Percentiles rank a stretch among this genome's conserved stretches.
Conservation (phyloP, 345 rosid genomes). For the Corchorus capsularis region DNA sequence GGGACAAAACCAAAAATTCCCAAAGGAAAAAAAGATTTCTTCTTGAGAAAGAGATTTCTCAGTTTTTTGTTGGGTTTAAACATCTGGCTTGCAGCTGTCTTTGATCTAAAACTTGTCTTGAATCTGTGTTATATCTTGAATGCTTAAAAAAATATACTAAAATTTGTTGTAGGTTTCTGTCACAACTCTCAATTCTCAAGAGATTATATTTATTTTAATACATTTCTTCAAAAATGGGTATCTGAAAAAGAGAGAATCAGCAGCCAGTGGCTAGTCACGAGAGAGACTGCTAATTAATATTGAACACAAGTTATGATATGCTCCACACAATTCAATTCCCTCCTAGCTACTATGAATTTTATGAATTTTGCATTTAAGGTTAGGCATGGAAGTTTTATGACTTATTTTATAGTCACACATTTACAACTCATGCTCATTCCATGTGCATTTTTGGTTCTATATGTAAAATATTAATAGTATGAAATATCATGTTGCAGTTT, state of each 20-base stretch:
- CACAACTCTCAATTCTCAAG: no score
- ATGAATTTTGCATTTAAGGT: slow-evolving; percentile 5
- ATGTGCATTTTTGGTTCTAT: not conserved
- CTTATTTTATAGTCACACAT: not conserved
- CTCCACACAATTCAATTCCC: not conserved
- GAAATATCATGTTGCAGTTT: no score
- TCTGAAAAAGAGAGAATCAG: not conserved
- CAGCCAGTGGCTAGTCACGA: slow-evolving; percentile 3
- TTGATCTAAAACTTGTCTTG: not conserved
- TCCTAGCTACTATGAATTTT: not conserved
- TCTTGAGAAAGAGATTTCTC: not conserved
- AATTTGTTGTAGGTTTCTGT: not conserved
- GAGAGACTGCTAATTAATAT: not conserved
- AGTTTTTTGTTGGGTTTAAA: not conserved
- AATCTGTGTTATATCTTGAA: not conserved
- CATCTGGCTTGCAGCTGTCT: not conserved
- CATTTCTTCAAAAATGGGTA: not conserved
- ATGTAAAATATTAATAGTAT: no score
- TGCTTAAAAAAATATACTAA: not conserved
- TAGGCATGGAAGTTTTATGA: slow-evolving; percentile 8
- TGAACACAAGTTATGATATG: not conserved
- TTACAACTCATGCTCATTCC: slow-evolving; percentile 1
- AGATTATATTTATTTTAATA: not conserved
- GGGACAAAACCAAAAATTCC: no score
- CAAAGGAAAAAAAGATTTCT: no score